Evolutionary conservation across 1,284 basidiomycete species (phyloP), one percentile per base, ranked within the genome.

Genomic region (Prillingera fragicola): DNA sequence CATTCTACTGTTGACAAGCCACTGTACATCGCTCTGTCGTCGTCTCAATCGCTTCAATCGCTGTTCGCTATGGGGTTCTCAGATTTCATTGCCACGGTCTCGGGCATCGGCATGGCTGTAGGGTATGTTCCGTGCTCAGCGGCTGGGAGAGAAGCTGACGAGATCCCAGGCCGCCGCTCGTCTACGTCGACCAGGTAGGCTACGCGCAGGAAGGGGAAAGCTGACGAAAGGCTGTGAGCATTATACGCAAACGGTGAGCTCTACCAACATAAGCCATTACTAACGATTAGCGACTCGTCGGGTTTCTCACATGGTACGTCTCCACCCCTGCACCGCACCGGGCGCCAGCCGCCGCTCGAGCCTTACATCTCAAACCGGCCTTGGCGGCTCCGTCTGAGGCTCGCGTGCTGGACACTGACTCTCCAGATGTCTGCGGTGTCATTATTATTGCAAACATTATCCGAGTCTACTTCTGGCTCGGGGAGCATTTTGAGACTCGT

Each of bases 381-480:
- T 10, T 21, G 23, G 23, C 15, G 15, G 21, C 9, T 19, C n/a
- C 17, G 1, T 23, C 5, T 5, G 23, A 22, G 6, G 17, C 10
- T 14, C 3, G 3, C 13, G n/a, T n/a, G n/a, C n/a, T n/a, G n/a
- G n/a, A n/a, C n/a, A n/a, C n/a, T 41, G 19, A 41, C 24, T 17
- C 15, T 13, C 3, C 46, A 68, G 67, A 69, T 41, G 63, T 69
- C 19, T 68, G 62, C 50, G 64, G 67, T 6, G 66, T 68, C 22
- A 43, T 71, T 19, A 56, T 71, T 24, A 64, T 73, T 37, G 72
- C 73, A 18, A 73, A 73, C 54, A 68, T 72, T 41, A 68, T 67
- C 27, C 60, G 73, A 28, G 56, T 67, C 33, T 71, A 73, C 61
- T 76, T 73, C 60, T 75, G 73, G 72, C 67, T 75, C 25, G 74